Evolutionary conservation across 352 stramenopile species (phyloP), one percentile per base, ranked within the genome.

Genomic region (Phytophthora tentaculata): DNA sequence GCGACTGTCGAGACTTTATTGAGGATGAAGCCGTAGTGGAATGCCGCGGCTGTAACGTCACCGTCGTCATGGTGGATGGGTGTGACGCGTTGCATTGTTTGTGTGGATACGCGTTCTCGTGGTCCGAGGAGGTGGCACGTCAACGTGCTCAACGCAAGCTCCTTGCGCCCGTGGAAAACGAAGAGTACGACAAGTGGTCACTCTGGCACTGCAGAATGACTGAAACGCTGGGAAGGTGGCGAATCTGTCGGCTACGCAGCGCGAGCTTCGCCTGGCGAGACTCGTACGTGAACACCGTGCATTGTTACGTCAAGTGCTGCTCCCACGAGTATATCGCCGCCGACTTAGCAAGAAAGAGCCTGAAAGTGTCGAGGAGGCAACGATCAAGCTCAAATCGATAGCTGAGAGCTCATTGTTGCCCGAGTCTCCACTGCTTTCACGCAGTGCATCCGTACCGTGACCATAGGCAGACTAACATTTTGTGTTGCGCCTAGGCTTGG

Each of bases 31-130:
- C 62, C 32, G 69, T 90, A 53, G 64, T 88, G 14, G 73, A 88
- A 59, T 90, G 82, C 39, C 73, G 70, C 3, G 73, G 77, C 5
- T 90, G 82, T 54, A 76, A 69, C 20, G 82, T 88, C 24, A 88
- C 78, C 14, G 67, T 90, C 8, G 79, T 90, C 5, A 90, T 87
- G 60, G 77, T 90, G 26, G 82, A 90, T 41, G 82, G 82, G 5
- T 90, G 82, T 43, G 76, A 88, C 61, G 62, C 68, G 5, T 64
- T 90, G 22, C 66, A 64, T 32, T 90, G 82, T 44, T 39, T 88
- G 35, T 90, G 82, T 56, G 82, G 80, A 8, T 69, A 73, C 29
- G 71, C 78, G 29, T 88, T 90, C 53, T 66, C 83, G 48, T 90
- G 82, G 82, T 66, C 74, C 0, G 16, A 49, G 5, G 81, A 88